These are phyloP conservation scores for Coniochaeta sp. DNA, from an alignment of 2,329 filamentous ascomycete genomes.

Conservation along the genomic window DNA sequence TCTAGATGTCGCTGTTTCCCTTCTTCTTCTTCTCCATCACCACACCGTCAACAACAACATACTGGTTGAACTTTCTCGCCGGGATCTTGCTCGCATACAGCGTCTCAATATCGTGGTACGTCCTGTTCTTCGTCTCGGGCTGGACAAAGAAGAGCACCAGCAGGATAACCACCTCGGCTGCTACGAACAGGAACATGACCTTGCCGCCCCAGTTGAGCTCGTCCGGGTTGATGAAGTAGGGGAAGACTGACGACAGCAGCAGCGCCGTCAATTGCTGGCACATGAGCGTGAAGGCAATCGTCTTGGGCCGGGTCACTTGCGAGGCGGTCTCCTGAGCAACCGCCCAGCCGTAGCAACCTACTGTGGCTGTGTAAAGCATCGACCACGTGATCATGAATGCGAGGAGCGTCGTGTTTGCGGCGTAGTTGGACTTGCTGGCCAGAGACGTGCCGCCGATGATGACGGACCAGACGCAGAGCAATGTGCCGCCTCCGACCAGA, in stretches of 20 bases:
- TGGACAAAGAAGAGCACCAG: constrained; percentile 22
- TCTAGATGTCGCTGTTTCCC: not conserved
- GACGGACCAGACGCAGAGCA: constrained; percentile 18
- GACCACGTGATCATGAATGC: constrained; percentile 21
- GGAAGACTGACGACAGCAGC: constrained; percentile 26
- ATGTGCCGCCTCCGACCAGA: constrained; percentile 16
- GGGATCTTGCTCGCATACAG: constrained; percentile 17
- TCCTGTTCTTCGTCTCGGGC: constrained; percentile 29
- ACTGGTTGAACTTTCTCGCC: constrained; percentile 16
- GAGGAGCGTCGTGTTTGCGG: constrained; percentile 18
- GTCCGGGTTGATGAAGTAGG: constrained; percentile 28
- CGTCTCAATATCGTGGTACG: constrained; percentile 24
- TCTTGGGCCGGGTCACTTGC: constrained; percentile 19
- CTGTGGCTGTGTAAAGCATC: constrained; percentile 19
- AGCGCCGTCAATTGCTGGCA: constrained; percentile 25
- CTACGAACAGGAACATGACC: constrained; percentile 28
- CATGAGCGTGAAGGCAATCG: constrained; percentile 18
- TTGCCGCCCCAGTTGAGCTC: constrained; percentile 29
- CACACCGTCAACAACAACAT: constrained; percentile 11
- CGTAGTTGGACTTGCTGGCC: constrained; percentile 11
- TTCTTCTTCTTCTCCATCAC: constrained; percentile 7
- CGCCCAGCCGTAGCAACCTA: constrained; percentile 21
- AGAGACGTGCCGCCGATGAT: constrained; percentile 18
- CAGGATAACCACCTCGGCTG: constrained; percentile 24
- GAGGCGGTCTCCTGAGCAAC: constrained; percentile 19